Base-by-base conservation (phyloP, 2,329 filamentous ascomycete species). In the Epichloe elymi region DNA sequence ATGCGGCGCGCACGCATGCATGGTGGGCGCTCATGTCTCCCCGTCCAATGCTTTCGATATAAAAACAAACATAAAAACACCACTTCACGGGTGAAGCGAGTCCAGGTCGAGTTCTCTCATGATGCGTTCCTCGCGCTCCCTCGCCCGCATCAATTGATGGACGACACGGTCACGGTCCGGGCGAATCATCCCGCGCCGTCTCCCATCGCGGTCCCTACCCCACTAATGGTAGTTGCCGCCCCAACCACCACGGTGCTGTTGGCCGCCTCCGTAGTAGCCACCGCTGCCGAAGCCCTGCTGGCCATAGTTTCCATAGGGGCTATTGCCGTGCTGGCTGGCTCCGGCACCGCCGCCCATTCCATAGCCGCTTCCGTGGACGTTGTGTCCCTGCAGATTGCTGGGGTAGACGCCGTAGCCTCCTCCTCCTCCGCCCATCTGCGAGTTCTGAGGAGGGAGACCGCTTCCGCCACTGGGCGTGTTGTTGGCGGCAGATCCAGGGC, bases 401-500 rank as follows among this genome's bases (percentile, higher is more conserved):
- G 75, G 76, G 59, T 80, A 81, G 49, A 71, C 74, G 46, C 71
- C 72, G 58, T 80, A 81, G 43, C 49, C 62, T 41, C 46, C 62
- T 41, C 46, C 62, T 41, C 46, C 61, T 42, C 68, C 73, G 48
- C 72, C 72, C 67, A 78, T 76, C 64, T 78, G 75, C 53, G 75
- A 76, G 56, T 65, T 68, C 41, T 77, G 74, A 56, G 79, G 76
- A 30, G 77, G 78, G 11, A 80, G 73, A 30, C 77, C 76, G 40
- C 70, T 64, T 63, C 77, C 75, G 20, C 59, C 65, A 42, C 74
- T 69, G 4, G 76, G 68, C 2, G 68, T 70, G 50, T 70, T 74
- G 64, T 79, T 79, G 6, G 76, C 70, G 12, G 78, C 78, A 35
- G 78, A 82, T 44, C 77, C 77, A 6, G 78, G 78, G 15, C 78